Percentiles rank a stretch among this genome's conserved stretches.
phyloP scores from a whole-genome alignment of 768 basidiomycete species.

The Stropharia rugosoannulata region DNA sequence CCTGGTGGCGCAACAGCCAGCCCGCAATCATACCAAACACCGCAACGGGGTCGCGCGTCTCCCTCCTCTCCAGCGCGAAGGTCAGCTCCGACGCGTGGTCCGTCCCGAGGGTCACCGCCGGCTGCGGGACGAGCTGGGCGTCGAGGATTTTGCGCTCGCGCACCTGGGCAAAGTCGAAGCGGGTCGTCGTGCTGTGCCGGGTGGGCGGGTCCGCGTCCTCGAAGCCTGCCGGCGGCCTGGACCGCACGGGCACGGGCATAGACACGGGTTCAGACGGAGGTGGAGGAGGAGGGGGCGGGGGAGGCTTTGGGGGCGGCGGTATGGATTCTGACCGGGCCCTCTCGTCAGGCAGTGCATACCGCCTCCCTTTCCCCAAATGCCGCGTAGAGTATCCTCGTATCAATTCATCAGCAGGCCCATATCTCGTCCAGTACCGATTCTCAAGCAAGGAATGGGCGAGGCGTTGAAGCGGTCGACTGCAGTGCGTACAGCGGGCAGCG shows the following conservation, averaged over 20 bases:
- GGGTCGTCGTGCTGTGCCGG: background rate
- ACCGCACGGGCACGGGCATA: too few species aligned
- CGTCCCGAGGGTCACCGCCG: background rate
- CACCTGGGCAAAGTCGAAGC: background rate
- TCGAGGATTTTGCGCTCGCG: background rate
- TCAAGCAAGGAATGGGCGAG: background rate
- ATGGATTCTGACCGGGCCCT: too few species aligned
- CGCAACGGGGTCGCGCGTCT: background rate
- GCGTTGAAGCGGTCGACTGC: background rate
- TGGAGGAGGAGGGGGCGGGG: too few species aligned
- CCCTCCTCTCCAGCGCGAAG: too few species aligned
- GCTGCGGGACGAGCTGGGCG: background rate
- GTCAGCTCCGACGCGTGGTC: background rate
- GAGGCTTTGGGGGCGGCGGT: too few species aligned
- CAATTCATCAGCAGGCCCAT: background rate
- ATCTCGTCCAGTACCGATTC: background rate
- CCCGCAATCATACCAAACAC: slow-evolving; percentile 10
- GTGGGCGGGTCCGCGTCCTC: background rate
- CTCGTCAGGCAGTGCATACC: background rate
- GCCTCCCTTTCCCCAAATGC: background rate
- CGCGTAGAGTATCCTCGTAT: background rate
- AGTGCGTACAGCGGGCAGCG: slow-evolving; percentile 6
- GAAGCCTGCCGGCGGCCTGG: background rate
- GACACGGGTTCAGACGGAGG: too few species aligned
- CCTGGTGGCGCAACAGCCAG: slow-evolving; percentile 19